A percentile compares a stretch with the other conserved stretches of the same genome.
Conservation (phyloP, 129 eudicot species). For the Arctium lappa region DNA sequence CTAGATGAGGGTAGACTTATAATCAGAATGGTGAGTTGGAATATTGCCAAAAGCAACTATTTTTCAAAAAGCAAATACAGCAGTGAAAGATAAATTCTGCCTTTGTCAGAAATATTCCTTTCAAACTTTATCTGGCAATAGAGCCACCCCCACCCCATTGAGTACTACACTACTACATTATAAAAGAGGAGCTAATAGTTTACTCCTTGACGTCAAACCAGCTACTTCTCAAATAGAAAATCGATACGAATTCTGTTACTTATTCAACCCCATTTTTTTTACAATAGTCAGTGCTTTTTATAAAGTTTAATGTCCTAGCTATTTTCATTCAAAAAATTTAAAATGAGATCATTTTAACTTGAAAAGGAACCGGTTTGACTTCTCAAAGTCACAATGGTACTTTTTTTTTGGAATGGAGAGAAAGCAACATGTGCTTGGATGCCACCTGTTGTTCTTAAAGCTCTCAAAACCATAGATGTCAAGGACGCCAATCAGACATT, state of each 20-base stretch:
- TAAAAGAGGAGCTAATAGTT: too few species aligned
- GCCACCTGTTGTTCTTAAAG: constrained; percentile 87
- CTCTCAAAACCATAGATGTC: constrained; percentile 99
- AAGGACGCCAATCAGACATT: constrained; percentile 88
- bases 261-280: too few species aligned
- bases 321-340: background rate
- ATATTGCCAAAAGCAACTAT: background rate
- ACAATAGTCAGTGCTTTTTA: too few species aligned
- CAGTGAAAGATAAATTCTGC: background rate
- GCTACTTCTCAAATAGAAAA: too few species aligned
- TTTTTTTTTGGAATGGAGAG: background rate
- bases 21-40: background rate
- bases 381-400: background rate
- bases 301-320: too few species aligned
- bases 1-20: background rate
- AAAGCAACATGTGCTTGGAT: constrained; percentile 16
- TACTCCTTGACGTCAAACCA: too few species aligned
- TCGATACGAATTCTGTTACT: too few species aligned
- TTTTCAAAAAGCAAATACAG: constrained; percentile 9
- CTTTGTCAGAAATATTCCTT: background rate
- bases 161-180: too few species aligned
- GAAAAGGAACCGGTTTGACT: too few species aligned
- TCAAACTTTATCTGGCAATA: background rate
- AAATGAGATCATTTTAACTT: background rate
- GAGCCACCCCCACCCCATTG: background rate